These are phyloP conservation scores for Suillus occidentalis DNA, from an alignment of 768 basidiomycete genomes.

Conservation along the genomic window DNA sequence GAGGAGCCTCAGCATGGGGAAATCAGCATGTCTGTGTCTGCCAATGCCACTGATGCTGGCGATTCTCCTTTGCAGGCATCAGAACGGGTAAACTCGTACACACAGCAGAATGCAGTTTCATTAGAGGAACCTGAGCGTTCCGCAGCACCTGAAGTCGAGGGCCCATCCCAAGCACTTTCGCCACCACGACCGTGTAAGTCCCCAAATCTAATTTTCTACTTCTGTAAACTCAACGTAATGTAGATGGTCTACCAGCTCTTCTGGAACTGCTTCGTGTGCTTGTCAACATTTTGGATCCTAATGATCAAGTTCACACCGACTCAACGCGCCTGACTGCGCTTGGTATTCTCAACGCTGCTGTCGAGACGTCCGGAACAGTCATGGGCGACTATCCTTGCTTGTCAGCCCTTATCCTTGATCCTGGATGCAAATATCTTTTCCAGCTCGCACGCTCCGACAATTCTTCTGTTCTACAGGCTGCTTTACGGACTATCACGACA, in stretches of 20 bases:
- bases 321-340: conserved; percentile 90
- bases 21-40: conserved; percentile 59
- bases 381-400: conserved; percentile 81
- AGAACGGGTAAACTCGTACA: conserved; percentile 16
- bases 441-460: conserved; percentile 94
- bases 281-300: conserved; percentile 93
- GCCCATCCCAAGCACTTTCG: conserved; percentile 28
- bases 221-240: background rate
- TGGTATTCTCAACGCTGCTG: conserved; percentile 80
- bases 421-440: conserved; percentile 95
- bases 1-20: conserved; percentile 57
- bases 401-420: conserved; percentile 74
- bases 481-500: conserved; percentile 84
- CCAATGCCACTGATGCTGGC: conserved; percentile 29
- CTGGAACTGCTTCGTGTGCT: conserved; percentile 91
- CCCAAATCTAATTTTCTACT: background rate
- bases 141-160: conserved; percentile 21
- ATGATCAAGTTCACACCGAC: conserved; percentile 93
- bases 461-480: conserved; percentile 69
- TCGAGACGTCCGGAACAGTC: conserved; percentile 78
- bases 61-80: conserved; percentile 9
- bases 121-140: conserved; percentile 12
- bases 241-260: conserved; percentile 90
- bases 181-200: conserved; percentile 24
- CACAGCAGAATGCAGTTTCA: conserved; percentile 11